Base-by-base conservation (phyloP, 306 rosid species). In the Macrotyloma uniflorum region DNA sequence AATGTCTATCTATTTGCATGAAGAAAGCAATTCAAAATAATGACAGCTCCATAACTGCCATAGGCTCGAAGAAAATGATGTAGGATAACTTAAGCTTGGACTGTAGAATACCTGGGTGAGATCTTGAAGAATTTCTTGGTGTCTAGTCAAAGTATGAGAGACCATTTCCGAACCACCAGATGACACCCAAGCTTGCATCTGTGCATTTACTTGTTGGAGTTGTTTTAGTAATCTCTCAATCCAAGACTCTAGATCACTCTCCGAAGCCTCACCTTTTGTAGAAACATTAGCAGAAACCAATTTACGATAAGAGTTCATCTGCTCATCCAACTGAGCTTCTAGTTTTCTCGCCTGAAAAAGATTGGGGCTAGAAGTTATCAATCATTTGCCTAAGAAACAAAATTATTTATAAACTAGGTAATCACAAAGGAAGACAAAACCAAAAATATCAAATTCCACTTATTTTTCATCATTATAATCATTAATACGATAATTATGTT, bases 101-200 rank as follows among this genome's bases (percentile, higher is more conserved):
- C 49, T 10, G 51, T 54, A 77, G 69, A 80, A 70, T 84, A 96
- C 99, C 99, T 96, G 97, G 78, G 98, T 91, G 81, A 96, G 86
- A 84, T 96, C 99, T 86, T 90, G 99, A 83, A 91, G 94, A 86
- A 96, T 93, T 82, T 93, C 99, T 82, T 96, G 99, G 87, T 96
- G 99, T 79, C 99, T 90, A 67, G 93, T 96, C 84, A 96, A 85
- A 49, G 99, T 93, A 79, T 93, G 98, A 87, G 99, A 93, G 82
- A 96, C 99, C 97, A 96, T 91, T 85, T 96, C 99, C 12, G 97
- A 86, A 54, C 98, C 99, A 77, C 93, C 99, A 22, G 99, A 79
- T 63, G 99, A 91, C 38, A 93, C 99, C 99, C 93, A 96, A 63
- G 96, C 91, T 74, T 93, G 98, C 99, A 96, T 96, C 85, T 93